Base-by-base conservation (phyloP, 306 rosid genomes). In the Medicago lupulina region DNA sequence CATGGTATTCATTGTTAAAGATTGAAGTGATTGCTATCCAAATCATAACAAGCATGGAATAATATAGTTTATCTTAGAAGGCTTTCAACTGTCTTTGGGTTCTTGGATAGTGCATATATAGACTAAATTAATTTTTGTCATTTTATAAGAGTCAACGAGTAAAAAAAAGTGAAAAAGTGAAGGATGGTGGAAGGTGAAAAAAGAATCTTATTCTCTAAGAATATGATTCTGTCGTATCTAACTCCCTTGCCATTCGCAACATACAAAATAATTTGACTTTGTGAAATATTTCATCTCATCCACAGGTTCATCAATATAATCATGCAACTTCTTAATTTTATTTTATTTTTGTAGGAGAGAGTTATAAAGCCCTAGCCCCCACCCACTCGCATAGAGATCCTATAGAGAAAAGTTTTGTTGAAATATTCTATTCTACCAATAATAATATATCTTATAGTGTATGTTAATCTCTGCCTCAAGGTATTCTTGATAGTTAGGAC, bases 201-300 rank as follows among this genome's bases (percentile, higher is more conserved):
- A 77, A 23, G 92, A 88, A 88, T 81, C 88, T 69, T 25, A 82
- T 88, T 81, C 89, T 76, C 38, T 43, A 79, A 73, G 92, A 85
- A 88, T 83, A 70, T 43, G 88, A 88, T 83, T 88, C 88, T 79
- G 18, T 36, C 7, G 86, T 89, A 85, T 79, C 85, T 19, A 69
- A 76, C 82, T 76, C 80, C 73, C 76, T 59, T 67, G 81, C 82
- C 85, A 85, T 83, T 85, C 77, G 86, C 81, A 81, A 85, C 77
- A 79, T 62, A 74, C 68, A 73, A 86, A 78, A 80, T 39, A 80
- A 65, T 76, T 81, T 85, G 88, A 85, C 88, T 80, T 66, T 55
- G 77, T 38, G 71, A 66, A 73, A 80, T 72, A 76, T 72, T 67
- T 85, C 53, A 28, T 85, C 81, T 69, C 86, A 72, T 76, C 84